phyloP scores from a whole-genome alignment of 257 asterid genomes.

The Vinca minor region DNA sequence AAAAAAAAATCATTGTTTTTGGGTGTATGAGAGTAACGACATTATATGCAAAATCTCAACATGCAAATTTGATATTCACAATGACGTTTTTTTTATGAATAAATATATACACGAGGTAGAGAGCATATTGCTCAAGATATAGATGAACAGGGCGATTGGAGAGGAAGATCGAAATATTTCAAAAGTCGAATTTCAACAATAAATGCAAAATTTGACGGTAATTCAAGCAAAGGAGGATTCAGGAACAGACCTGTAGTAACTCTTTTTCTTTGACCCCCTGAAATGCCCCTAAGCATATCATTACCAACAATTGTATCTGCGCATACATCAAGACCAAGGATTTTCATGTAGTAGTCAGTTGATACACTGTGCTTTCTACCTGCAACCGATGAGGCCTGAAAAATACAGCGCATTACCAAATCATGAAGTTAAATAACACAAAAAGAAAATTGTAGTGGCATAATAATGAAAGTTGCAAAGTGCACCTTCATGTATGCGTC shows the following conservation, averaged over 20 bases:
- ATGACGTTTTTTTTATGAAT: no score
- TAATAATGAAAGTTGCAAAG: background rate
- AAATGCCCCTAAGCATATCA: conserved; percentile 84
- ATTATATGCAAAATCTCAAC: background rate
- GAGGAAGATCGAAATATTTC: background rate
- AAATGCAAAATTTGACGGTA: background rate
- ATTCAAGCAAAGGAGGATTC: background rate
- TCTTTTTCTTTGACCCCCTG: conserved; percentile 87
- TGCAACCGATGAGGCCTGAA: conserved; percentile 67
- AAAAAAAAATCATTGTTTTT: background rate
- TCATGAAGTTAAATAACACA: background rate
- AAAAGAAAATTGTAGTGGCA: background rate
- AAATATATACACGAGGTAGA: background rate
- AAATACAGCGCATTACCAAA: background rate
- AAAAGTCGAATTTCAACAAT: background rate
- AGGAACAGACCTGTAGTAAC: conserved; percentile 55
- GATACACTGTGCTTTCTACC: conserved; percentile 67
- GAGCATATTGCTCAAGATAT: no score
- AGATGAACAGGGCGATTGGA: background rate
- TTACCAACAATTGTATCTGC: conserved; percentile 74
- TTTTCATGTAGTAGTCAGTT: conserved; percentile 74
- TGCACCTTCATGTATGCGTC: conserved; percentile 83
- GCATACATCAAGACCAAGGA: conserved; percentile 85
- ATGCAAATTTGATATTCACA: background rate
- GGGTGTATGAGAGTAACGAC: background rate